These are phyloP conservation scores for Colletotrichum spinosum DNA, from an alignment of 2,329 filamentous ascomycete genomes.

Conservation along the genomic window DNA sequence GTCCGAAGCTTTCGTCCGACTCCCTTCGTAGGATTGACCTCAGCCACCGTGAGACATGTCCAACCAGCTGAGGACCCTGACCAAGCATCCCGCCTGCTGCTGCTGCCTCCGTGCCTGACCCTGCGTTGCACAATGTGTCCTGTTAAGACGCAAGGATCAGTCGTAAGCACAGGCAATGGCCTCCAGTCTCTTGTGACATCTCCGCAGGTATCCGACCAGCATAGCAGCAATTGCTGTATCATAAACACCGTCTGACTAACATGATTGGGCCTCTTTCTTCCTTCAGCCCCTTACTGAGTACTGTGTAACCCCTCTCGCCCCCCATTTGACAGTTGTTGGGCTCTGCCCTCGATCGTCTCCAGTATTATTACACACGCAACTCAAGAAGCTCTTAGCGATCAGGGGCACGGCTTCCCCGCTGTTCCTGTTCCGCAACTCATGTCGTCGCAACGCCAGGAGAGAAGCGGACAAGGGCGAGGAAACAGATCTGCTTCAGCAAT, in stretches of 20 bases:
- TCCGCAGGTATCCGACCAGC: too few species aligned
- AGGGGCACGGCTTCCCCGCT: background rate
- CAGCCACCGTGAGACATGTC: background rate
- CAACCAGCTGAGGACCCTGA: background rate
- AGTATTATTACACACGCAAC: slow-evolving; percentile 18
- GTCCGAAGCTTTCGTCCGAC: slow-evolving; percentile 22
- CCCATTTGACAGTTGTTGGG: background rate
- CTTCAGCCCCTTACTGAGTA: slow-evolving; percentile 8
- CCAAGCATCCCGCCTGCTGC: slow-evolving; percentile 28
- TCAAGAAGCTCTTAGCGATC: slow-evolving; percentile 11
- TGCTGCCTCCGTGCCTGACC: background rate
- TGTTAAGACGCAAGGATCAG: slow-evolving; percentile 29
- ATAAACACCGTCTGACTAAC: slow-evolving; percentile 19
- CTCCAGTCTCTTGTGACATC: background rate
- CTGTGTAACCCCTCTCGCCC: background rate
- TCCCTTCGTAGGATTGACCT: background rate
- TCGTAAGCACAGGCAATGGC: slow-evolving; percentile 18
- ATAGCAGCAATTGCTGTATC: slow-evolving; percentile 18
- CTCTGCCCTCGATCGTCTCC: slow-evolving; percentile 19
- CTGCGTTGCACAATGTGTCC: slow-evolving; percentile 17
- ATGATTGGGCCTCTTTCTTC: slow-evolving; percentile 23
- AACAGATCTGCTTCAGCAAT: slow-evolving; percentile 14
- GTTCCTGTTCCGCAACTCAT: background rate
- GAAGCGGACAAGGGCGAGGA: slow-evolving; percentile 4
- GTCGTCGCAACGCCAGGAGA: background rate